Evolutionary conservation across 2,329 filamentous ascomycete genomes (phyloP).

Genomic region (Amauroascus niger): DNA sequence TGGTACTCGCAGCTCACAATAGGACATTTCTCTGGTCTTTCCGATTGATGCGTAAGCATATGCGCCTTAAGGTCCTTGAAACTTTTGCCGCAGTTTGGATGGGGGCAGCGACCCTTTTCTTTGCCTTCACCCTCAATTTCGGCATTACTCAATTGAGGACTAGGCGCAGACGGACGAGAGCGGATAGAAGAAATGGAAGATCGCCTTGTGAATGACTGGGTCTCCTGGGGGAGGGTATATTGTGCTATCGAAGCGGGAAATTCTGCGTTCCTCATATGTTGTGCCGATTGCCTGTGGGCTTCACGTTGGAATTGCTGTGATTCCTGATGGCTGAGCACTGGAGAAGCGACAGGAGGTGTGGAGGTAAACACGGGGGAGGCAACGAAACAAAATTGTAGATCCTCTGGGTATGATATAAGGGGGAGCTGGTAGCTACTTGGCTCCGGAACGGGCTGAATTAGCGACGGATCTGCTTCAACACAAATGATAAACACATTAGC

Average conservation of each 20-base stretch:
- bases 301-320: neutral
- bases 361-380: slow-evolving; percentile 32
- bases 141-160: slow-evolving; percentile 39
- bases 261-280: slow-evolving; percentile 18
- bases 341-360: slow-evolving; percentile 19
- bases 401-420: slow-evolving; percentile 29
- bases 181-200: slow-evolving; percentile 62
- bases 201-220: slow-evolving; percentile 42
- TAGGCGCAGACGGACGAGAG: slow-evolving; percentile 53
- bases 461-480: slow-evolving; percentile 47
- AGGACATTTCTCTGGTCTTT: slow-evolving; percentile 88
- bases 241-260: slow-evolving; percentile 58
- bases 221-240: slow-evolving; percentile 42
- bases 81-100: slow-evolving; percentile 70
- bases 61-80: slow-evolving; percentile 92
- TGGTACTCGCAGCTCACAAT: slow-evolving; percentile 89
- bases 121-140: slow-evolving; percentile 53
- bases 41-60: slow-evolving; percentile 85
- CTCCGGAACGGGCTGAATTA: slow-evolving; percentile 45
- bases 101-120: slow-evolving; percentile 63
- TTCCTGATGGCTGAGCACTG: slow-evolving; percentile 21
- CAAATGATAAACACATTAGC: neutral
- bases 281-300: slow-evolving; percentile 7
- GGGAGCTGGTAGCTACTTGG: slow-evolving; percentile 24
- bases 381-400: slow-evolving; percentile 23